Base-by-base conservation (phyloP, 352 stramenopile genomes). In the Elongisporangium undulatum region DNA sequence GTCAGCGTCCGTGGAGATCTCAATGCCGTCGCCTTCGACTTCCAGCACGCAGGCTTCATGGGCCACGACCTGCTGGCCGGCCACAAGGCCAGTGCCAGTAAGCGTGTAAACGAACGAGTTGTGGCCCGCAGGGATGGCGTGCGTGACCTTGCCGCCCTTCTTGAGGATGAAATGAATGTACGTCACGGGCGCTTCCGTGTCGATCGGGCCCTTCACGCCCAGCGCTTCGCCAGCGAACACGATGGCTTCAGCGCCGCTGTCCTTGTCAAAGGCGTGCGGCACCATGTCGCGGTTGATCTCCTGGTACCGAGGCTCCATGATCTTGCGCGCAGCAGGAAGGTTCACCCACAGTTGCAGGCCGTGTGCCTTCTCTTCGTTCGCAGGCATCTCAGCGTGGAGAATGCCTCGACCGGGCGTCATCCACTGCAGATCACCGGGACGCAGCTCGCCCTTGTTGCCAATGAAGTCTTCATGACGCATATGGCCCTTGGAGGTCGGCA, bases 391-490 rank as follows among this genome's bases (percentile, higher is more conserved):
- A 15, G 77, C 71, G 38, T 87, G 77, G 21, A 85, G 55, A 41
- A 87, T 87, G 3, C 72, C 77, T 12, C 62, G 71, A 1, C 75
- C 77, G 0, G 77, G 68, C 0, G 72, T 85, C 77, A 87, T 85
- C 77, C 77, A 87, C 64, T 87, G 77, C 15, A 87, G 53, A 59
- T 85, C 77, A 34, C 77, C 77, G 12, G 77, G 56, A 16, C 64
- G 59, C 0, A 87, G 56, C 55, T 80, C 68, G 13, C 77, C 77
- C 58, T 80, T 78, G 63, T 87, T 79, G 51, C 72, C 74, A 10
- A 77, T 38, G 62, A 87, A 95, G 75, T 98, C 92, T 51, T 92
- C 74, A 66, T 98, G 93, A 0, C 64, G 61, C 70, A 98, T 92
- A 20, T 83, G 77, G 24, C 93, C 91, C 54, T 89, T 74, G 4